These are phyloP conservation scores for Saposhnikovia divaricata DNA, from an alignment of 129 eudicot species.

Conservation along the genomic window DNA sequence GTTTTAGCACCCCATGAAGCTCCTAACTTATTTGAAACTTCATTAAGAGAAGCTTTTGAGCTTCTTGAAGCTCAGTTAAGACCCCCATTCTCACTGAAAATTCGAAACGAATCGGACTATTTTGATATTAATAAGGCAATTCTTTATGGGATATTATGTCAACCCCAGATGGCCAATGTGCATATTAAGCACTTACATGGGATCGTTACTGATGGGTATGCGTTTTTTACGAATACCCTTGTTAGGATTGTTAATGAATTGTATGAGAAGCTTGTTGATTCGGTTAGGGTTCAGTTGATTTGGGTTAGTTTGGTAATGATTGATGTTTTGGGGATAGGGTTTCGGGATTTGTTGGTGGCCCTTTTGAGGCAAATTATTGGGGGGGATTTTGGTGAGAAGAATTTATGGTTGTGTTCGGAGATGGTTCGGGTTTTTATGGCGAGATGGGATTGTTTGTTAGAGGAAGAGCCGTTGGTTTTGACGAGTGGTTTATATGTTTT, in stretches of 20 bases:
- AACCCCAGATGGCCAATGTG: conserved; percentile 40
- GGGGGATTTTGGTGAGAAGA: conserved; percentile 53
- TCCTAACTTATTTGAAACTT: conserved; percentile 32
- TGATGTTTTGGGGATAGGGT: conserved; percentile 37
- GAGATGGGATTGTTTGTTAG: conserved; percentile 50
- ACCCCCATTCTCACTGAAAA: conserved; percentile 51
- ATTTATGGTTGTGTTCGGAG: conserved; percentile 68
- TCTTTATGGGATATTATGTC: conserved; percentile 42
- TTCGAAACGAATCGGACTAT: conserved; percentile 44
- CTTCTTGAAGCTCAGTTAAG: conserved; percentile 40
- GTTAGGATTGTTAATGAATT: conserved; percentile 40
- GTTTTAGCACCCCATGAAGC: conserved; percentile 37
- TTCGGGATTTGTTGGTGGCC: conserved; percentile 47
- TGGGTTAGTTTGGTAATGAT: conserved; percentile 48
- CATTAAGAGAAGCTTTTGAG: conserved; percentile 41
- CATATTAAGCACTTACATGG: conserved; percentile 73
- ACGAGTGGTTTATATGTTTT: conserved; percentile 55
- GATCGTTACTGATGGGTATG: conserved; percentile 54
- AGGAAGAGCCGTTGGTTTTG: conserved; percentile 48
- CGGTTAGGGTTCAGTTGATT: conserved; percentile 44
- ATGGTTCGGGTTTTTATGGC: conserved; percentile 30
- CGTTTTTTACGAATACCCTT: conserved; percentile 37
- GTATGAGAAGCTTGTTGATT: conserved; percentile 41
- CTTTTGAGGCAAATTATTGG: conserved; percentile 62
- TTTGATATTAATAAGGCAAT: conserved; percentile 42